Percentiles rank a stretch among this genome's conserved stretches.
Conservation (phyloP, 306 rosid genomes). For the Gillenia trifoliata region DNA sequence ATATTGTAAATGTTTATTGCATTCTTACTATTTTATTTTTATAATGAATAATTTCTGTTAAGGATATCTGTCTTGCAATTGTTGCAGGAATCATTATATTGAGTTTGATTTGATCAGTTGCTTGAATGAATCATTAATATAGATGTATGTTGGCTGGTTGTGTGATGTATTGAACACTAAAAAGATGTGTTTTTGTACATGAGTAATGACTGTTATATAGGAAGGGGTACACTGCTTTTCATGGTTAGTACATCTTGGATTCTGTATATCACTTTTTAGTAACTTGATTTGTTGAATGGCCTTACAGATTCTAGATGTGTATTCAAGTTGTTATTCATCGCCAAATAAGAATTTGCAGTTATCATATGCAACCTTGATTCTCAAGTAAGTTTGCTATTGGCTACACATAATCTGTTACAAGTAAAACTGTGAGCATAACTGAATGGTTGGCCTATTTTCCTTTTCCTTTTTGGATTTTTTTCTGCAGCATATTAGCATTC, state of each 20-base stretch:
- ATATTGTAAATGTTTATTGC: neutral
- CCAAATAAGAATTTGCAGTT: conserved; percentile 77
- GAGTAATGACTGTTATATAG: neutral
- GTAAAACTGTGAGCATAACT: neutral
- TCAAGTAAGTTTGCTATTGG: conserved; percentile 60
- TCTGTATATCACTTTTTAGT: neutral
- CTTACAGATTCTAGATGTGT: conserved; percentile 84
- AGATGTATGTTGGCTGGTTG: neutral
- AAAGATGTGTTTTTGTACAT: neutral
- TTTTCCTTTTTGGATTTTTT: neutral
- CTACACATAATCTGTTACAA: neutral
- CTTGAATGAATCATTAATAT: neutral
- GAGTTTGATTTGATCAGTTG: neutral
- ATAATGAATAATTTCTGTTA: neutral
- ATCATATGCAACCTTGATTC: conserved; percentile 74
- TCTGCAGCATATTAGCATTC: neutral
- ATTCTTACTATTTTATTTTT: neutral
- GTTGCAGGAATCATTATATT: neutral
- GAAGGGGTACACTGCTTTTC: neutral
- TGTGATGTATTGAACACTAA: neutral
- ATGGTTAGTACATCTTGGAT: neutral
- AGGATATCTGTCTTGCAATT: neutral
- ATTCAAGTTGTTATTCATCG: conserved; percentile 70
- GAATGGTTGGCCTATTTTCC: neutral
- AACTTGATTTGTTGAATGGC: conserved; percentile 12